Evolutionary conservation across 1,284 basidiomycete species (phyloP), one percentile per base, ranked within the genome.

Genomic region (Tausonia pullulans): DNA sequence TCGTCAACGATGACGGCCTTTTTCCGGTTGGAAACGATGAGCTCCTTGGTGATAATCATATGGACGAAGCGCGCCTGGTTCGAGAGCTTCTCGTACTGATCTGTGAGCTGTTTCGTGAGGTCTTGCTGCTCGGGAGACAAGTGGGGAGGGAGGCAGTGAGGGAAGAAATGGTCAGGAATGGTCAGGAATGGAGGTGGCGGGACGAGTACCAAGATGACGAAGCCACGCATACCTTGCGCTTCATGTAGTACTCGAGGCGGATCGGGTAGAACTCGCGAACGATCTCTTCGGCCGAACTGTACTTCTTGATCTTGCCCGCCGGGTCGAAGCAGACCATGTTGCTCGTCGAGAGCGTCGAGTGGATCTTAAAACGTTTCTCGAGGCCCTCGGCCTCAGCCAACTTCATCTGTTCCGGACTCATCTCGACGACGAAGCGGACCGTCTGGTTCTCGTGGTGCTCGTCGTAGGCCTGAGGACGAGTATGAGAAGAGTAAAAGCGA

Each of bases 261-360:
- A 87, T 79, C 54, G 90, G 87, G 75, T 90, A 99, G 75, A 97
- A 99, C 61, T 97, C 95, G 68, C 90, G 86, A 60, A 98, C 76
- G 67, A 99, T 92, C 72, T 94, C 88, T 73, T 98, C 95, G 0
- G 96, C 85, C 2, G 86, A 83, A 27, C 83, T 78, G 76, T 98
- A 98, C 78, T 87, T 96, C 78, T 87, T 92, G 79, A 99, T 97
- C 80, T 96, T 97, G 72, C 91, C 88, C 44, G 95, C 87, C 69
- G 90, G 84, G 76, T 98, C 94, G 76, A 99, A 99, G 76, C 91
- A 92, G 8, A 98, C 97, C 96, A 99, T 98, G 79, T 99, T 99
- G 74, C 83, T 83, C 8, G 92, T 97, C 73, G 82, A 87, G 74
- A 98, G 78, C 73, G 91, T 89, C 54, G 81, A 78, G 4, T 85